Evolutionary conservation across 305 asterid genomes (phyloP), one percentile per base, ranked within the genome.

Genomic region (Fraxinus latifolia): DNA sequence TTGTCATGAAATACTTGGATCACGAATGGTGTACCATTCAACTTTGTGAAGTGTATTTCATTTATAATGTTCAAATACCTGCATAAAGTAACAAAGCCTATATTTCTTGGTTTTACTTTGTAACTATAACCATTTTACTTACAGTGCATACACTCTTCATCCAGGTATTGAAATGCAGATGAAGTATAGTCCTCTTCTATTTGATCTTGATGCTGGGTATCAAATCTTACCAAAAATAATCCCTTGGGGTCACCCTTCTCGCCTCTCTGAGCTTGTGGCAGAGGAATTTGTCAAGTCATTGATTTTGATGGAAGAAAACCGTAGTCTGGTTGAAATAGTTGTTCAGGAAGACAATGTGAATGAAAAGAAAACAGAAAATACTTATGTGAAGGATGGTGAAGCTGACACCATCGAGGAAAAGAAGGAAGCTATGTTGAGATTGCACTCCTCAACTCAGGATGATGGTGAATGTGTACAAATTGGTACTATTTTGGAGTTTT

Each of bases 121-220:
- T 80, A 33, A 50, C 70, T 62, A 21, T 74, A 29, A 67, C 42
- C 83, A 42, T 76, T 83, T 68, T 62, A n/a, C 31, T 79, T 76
- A 32, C 29, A 36, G 32, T 72, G 34, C 73, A 78, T 0, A 7
- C 32, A 68, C 85, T 77, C 72, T 72, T 83, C 81, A 73, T 82
- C 74, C 93, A 96, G 97, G 92, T 76, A 72, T 81, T 83, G 79
- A 84, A 80, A 80, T 82, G 82, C 86, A 81, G 82, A 77, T 74
- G 55, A 79, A 86, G 32, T 89, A 88, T 79, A 85, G 89, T 86
- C 97, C 95, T 79, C 90, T 87, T 82, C 86, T 82, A 53, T 94
- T 94, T 87, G 97, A 94, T 86, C 89, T 91, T 87, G 94, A 94
- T 82, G 98, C 99, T 85, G 94, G 91, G 84, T 97, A 96, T 83